Conservation (phyloP, 768 basidiomycete species). For the Russula abietina region DNA sequence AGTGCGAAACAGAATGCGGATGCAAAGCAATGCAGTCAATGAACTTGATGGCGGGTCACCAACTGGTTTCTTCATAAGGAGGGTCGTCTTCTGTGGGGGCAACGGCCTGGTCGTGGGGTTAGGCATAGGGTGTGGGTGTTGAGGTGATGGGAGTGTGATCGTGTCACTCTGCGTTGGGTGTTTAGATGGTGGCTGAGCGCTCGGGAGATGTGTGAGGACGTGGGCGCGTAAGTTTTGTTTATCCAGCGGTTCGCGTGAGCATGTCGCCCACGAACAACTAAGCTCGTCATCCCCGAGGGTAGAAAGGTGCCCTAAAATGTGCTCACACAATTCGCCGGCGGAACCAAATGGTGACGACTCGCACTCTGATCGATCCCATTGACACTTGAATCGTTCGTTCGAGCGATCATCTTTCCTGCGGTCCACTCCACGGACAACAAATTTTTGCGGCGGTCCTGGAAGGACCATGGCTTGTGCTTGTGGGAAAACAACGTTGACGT, state of each 20-base stretch:
- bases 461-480: conserved; percentile 84
- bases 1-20: conserved; percentile 77
- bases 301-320: conserved; percentile 51
- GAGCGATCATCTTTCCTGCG: conserved; percentile 52
- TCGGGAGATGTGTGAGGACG: conserved; percentile 70
- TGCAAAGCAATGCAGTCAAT: conserved; percentile 72
- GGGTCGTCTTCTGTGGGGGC: conserved; percentile 61
- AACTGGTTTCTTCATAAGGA: conserved; percentile 54
- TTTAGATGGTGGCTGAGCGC: conserved; percentile 46
- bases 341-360: conserved; percentile 41
- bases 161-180: conserved; percentile 69
- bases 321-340: conserved; percentile 65
- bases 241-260: conserved; percentile 43
- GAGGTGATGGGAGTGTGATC: conserved; percentile 57
- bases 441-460: conserved; percentile 62
- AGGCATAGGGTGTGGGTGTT: conserved; percentile 49
- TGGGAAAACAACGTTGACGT: conserved; percentile 79
- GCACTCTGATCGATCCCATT: conserved; percentile 66
- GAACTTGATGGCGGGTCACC: conserved; percentile 66
- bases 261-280: conserved; percentile 70
- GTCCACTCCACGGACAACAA: conserved; percentile 84
- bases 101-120: conserved; percentile 61
- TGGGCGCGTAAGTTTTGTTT: conserved; percentile 56
- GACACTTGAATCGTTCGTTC: conserved; percentile 65
- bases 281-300: conserved; percentile 39